Base-by-base conservation (phyloP, 2,329 filamentous ascomycete genomes). In the Penicillium verrucosum region DNA sequence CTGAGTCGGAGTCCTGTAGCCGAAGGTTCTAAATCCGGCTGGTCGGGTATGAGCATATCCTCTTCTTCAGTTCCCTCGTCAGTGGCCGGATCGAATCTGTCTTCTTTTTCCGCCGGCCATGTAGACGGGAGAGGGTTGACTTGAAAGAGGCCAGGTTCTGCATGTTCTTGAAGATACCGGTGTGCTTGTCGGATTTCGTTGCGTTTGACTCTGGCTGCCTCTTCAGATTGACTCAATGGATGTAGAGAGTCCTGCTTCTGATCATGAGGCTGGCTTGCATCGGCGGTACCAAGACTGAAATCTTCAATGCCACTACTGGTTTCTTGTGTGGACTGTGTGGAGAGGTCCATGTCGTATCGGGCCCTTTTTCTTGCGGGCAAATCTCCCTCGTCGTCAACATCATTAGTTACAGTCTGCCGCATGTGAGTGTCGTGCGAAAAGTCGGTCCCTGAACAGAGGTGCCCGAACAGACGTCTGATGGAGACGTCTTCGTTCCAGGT, bases 391-490 rank as follows among this genome's bases (percentile, higher is more conserved):
- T 64, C 54, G 5, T 65, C 59, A 25, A 51, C 43, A 16, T 63
- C 52, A 9, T 65, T 58, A 21, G 50, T 43, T 30, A 69, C 60
- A n/a, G 72, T 55, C 14, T 70, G 66, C 52, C 79, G 74, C 81
- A 92, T 87, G 53, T 82, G 65, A 6, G 68, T 41, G 61, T 96
- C 90, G 64, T 93, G 86, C 1, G 77, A 74, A 67, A 93, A 95
- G 0, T 60, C 60, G 0, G 77, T 69, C 0, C 77, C 81, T 0
- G 82, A 84, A 70, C 91, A 96, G 29, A 85, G 75, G 23, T 84
- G 72, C 0, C 89, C 89, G 65, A 96, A 96, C 0, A 96, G 78
- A 0, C 72, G 75, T n/a, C 77, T 62, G 61, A 96, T 89, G 6
- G 85, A 87, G 8, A 86, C 74, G 7, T 75, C 73, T 58, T 85